Evolutionary conservation across 2,329 filamentous ascomycete genomes (phyloP), one percentile per base, ranked within the genome.

Genomic region (Alternaria longipes): DNA sequence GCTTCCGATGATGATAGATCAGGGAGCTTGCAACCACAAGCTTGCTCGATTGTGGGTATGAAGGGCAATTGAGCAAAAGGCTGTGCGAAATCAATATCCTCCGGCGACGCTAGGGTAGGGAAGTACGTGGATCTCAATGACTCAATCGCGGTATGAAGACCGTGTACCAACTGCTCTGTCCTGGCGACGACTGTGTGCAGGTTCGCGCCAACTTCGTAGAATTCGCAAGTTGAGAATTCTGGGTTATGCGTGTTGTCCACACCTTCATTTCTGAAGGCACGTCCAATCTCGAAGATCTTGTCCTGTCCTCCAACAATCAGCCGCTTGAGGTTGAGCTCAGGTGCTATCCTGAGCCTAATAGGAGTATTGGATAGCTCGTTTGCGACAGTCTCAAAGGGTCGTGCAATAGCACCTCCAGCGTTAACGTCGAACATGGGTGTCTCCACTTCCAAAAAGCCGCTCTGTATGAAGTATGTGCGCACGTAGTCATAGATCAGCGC

Each of bases 191-290:
- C 82, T 42, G 91, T 87, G 36, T 89, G 82, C 0, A 97, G 85
- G 65, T 90, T 91, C 62, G 90, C 89, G 72, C 94, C 96, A 3
- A 94, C 90, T 63, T 91, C 90, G 80, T 99, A 99, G 81, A 97
- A 98, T 80, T 99, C 95, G 83, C 94, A 98, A 62, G 92, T 98
- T 45, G 92, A 95, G 80, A 98, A 99, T 76, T 99, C 95, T 0
- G 95, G 94, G 74, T 99, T 99, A 77, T 99, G 95, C 0, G 93
- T 97, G 36, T 73, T 77, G 54, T 78, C 74, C 1, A 77, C 71
- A 78, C 93, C 92, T 81, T 99, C 95, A 76, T 99, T 99, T 44
- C 95, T 88, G 79, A 99, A 99, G 12, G 89, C 89, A 4, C 92
- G 90, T 0, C 95, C 95, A 66, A 99, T 94, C 80, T 99, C 95